Evolutionary conservation across 2,329 filamentous ascomycete genomes (phyloP).

Genomic region (Aspergillus sp.): DNA sequence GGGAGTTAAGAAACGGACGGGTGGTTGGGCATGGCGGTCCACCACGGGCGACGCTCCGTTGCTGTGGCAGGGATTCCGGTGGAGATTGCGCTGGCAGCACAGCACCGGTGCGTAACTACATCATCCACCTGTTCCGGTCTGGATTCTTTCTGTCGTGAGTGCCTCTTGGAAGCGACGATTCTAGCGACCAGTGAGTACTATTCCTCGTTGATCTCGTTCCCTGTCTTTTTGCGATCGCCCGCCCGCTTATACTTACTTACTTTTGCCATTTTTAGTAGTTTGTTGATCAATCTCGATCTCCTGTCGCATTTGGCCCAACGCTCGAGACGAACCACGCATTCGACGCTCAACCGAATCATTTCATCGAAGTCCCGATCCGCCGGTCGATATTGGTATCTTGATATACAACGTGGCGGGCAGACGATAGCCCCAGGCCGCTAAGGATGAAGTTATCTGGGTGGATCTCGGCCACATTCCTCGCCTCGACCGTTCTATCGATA

Average conservation of each 20-base stretch:
- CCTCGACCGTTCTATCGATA: conserved; percentile 29
- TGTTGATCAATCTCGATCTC: conserved; percentile 30
- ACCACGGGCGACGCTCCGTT: conserved; percentile 21
- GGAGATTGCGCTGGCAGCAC: conserved; percentile 26
- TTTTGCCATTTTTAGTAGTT: conserved; percentile 33
- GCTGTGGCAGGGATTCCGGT: conserved; percentile 35
- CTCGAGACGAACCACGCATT: neutral
- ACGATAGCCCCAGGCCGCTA: conserved; percentile 15
- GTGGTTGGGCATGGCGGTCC: conserved; percentile 13
- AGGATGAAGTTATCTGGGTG: conserved; percentile 36
- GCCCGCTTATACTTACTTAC: neutral
- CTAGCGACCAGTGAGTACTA: neutral
- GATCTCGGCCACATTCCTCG: conserved; percentile 32
- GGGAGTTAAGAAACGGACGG: neutral
- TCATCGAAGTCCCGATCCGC: neutral
- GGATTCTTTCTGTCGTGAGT: neutral
- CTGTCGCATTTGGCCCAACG: neutral
- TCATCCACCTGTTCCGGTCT: conserved; percentile 8
- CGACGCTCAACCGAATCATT: neutral
- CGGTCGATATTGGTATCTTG: neutral
- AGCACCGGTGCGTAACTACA: conserved; percentile 5
- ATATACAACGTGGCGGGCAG: conserved; percentile 9
- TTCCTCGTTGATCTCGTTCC: neutral
- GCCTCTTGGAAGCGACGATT: neutral
- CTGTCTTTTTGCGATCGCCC: neutral